Percentiles rank a stretch among this genome's conserved stretches.
These are phyloP conservation scores for Arthroderma sp. DNA, from an alignment of 2,329 filamentous ascomycete species.

Conservation along the genomic window DNA sequence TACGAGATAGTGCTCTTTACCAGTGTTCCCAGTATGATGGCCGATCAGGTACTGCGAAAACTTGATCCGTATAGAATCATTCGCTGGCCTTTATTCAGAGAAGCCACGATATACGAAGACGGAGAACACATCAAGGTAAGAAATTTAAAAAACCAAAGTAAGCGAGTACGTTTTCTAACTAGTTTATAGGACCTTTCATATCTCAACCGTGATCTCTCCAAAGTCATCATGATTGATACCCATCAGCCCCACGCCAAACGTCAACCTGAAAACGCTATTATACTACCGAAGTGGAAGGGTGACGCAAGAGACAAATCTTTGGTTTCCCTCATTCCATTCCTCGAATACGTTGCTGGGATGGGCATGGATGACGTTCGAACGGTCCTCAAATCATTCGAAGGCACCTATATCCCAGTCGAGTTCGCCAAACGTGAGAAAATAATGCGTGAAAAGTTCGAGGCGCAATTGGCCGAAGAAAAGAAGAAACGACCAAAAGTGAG, in stretches of 20 bases:
- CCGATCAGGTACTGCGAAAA: constrained; percentile 79
- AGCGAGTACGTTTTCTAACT: constrained; percentile 8
- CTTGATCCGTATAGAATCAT: constrained; percentile 91
- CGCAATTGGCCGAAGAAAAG: constrained; percentile 57
- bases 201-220: constrained; percentile 87
- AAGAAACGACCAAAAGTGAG: constrained; percentile 47
- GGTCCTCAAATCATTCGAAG: constrained; percentile 76
- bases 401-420: constrained; percentile 76
- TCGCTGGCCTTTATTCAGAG: constrained; percentile 85
- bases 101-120: constrained; percentile 94
- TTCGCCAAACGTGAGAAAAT: constrained; percentile 80
- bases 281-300: constrained; percentile 82
- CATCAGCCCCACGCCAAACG: constrained; percentile 66
- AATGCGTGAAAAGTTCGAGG: constrained; percentile 72
- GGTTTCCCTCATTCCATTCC: constrained; percentile 82
- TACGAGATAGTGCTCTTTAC: constrained; percentile 97
- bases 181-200: constrained; percentile 72
- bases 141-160: constrained; percentile 10
- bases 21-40: constrained; percentile 67
- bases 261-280: constrained; percentile 93
- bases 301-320: constrained; percentile 72
- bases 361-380: constrained; percentile 75
- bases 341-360: constrained; percentile 95
- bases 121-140: constrained; percentile 89
- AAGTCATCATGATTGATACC: constrained; percentile 89